phyloP scores from a whole-genome alignment of 202 grass and related monocot genomes.

The Schoenoplectus tabernaemontani region DNA sequence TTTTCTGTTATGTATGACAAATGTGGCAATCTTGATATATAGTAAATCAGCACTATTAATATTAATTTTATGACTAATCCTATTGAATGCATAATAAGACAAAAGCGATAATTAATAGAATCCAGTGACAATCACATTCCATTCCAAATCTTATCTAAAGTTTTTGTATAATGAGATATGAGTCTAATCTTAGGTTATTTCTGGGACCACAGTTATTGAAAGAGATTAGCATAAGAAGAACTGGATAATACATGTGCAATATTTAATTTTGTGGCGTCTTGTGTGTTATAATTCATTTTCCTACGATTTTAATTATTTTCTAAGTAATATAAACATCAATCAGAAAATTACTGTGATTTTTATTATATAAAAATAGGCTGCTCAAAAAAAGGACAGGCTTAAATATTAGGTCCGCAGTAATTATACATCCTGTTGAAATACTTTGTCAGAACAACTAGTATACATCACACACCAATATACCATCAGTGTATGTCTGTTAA shows the following conservation, averaged over 20 bases:
- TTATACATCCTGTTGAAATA: too few species aligned
- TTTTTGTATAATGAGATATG: slow-evolving; percentile 4
- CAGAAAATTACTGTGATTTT: not conserved
- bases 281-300: not conserved
- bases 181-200: slow-evolving; percentile 15
- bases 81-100: slow-evolving; percentile 2
- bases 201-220: slow-evolving; percentile 16
- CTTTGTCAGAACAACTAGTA: too few species aligned
- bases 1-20: too few species aligned
- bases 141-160: slow-evolving; percentile 8
- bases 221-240: not conserved
- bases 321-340: not conserved
- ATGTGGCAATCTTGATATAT: too few species aligned
- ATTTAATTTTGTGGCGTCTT: not conserved
- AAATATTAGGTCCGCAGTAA: too few species aligned
- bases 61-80: slow-evolving; percentile 11
- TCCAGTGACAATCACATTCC: slow-evolving; percentile 8
- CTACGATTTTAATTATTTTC: not conserved
- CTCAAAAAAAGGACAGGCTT: too few species aligned
- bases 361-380: not conserved
- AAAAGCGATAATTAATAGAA: slow-evolving; percentile 7
- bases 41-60: too few species aligned
- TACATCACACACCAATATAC: too few species aligned
- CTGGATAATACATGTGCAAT: slow-evolving; percentile 20
- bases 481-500: not conserved